Base-by-base conservation (phyloP, 305 asterid species). In the Withania somnifera region DNA sequence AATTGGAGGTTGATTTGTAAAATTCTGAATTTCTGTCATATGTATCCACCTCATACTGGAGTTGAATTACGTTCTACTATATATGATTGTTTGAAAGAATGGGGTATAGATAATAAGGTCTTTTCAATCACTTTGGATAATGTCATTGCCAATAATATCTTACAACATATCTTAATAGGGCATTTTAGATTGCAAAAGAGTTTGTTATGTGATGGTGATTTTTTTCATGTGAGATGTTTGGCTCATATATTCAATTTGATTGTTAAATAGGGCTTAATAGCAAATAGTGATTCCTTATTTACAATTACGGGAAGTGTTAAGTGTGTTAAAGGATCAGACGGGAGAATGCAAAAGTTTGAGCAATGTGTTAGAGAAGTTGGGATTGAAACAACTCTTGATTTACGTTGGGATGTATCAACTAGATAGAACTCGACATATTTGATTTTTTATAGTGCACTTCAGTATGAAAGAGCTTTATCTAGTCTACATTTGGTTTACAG, bases 161-260 rank as follows among this genome's bases (percentile, higher is more conserved):
- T 79, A 42, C 45, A 32, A 60, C 11, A 60, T 26, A 34, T 22
- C 19, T 58, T 24, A 47, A 40, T 58, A n/a, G 82, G 47, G 3
- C 57, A 38, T 32, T 42, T 79, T 10, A 30, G 36, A 40, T 11
- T 30, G 34, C 34, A 30, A 30, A 30, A 47, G 5, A 19, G 11
- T 13, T 52, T 51, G 28, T 24, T 83, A 7, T 83, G 77, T 71
- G 40, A 19, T 17, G 75, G 79, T 13, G 53, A 52, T 11, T 56
- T 66, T 2, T 78, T 83, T 63, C 81, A 28, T 3, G 36, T 83
- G 1, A 20, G 30, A 5, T 78, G 81, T 22, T 36, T 36, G 3
- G 75, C 77, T 51, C 86, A 83, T 54, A 19, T 67, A 1, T 45
- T 78, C 13, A 78, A 83, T 52, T 26, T 14, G 10, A 82, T 82